Conservation (phyloP, 208 protist genomes). For the Trypanosoma mega region DNA sequence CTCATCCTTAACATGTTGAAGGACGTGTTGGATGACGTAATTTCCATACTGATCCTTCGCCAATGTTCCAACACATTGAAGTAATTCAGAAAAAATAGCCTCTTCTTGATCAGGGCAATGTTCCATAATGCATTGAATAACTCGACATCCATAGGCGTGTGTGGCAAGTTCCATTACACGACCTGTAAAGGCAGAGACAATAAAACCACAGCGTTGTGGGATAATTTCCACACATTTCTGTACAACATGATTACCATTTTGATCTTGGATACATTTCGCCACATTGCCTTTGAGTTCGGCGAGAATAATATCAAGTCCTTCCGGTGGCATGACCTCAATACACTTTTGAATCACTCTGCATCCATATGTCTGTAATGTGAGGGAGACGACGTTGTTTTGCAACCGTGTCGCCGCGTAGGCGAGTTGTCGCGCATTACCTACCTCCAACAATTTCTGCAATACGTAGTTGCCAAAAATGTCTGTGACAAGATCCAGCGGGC, state of each 20-base stretch:
- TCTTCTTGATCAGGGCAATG: slow-evolving; percentile 91
- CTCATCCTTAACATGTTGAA: slow-evolving; percentile 91
- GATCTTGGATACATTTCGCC: slow-evolving; percentile 97
- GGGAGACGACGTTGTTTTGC: slow-evolving; percentile 89
- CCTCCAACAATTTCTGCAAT: slow-evolving; percentile 98
- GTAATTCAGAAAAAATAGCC: slow-evolving; percentile 93
- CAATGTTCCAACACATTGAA: slow-evolving; percentile 82
- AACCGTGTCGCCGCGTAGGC: slow-evolving; percentile 80
- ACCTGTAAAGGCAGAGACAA: slow-evolving; percentile 95
- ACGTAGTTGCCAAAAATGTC: slow-evolving; percentile 99
- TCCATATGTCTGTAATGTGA: slow-evolving; percentile 97
- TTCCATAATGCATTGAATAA: slow-evolving; percentile 98
- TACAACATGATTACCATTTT: slow-evolving; percentile 99
- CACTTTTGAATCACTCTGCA: slow-evolving; percentile 99
- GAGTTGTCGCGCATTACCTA: slow-evolving; percentile 86
- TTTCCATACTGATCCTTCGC: slow-evolving; percentile 98
- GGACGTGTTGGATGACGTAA: slow-evolving; percentile 99
- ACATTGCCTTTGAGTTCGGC: slow-evolving; percentile 95
- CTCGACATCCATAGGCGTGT: slow-evolving; percentile 99
- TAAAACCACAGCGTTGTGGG: slow-evolving; percentile 92
- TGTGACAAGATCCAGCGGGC: slow-evolving; percentile 91
- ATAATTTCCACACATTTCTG: slow-evolving; percentile 99
- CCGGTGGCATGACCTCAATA: slow-evolving; percentile 88
- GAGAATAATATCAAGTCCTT: slow-evolving; percentile 86
- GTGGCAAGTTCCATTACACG: slow-evolving; percentile 94